Base-by-base conservation (phyloP, 768 basidiomycete genomes). In the Hericium coralloides region DNA sequence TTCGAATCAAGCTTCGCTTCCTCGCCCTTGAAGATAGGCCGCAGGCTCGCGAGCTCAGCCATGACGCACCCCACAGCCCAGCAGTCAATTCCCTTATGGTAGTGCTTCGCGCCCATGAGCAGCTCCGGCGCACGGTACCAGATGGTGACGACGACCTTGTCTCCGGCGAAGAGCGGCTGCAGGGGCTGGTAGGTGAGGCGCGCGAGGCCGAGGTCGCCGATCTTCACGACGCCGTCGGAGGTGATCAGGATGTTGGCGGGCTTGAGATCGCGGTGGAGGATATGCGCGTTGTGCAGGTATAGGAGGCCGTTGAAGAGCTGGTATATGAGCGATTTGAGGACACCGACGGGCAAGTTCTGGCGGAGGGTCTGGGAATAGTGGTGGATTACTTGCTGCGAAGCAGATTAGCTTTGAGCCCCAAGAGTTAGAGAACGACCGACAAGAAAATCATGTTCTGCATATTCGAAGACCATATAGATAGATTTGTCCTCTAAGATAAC, bases 391-490 rank as follows among this genome's bases (percentile, higher is more conserved):
- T 99, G 97, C 92, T 98, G 49, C 17, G 45, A 17, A 38, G n/a
- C 22, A 18, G 20, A 38, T 52, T 50, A 54, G 41, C 18, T 25
- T 18, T 23, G 50, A 31, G 8, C 10, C 31, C 31, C 31, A 23
- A 22, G 6, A 31, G 4, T 9, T 45, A 22, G 49, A 25, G 23
- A 14, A 22, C 23, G 14, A 73, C 90, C 58, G 59, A 93, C 95
- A 50, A 98, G 79, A 67, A 98, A 98, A 71, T 99, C 97, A 66
- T 99, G 97, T 66, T 98, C 97, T 6, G 95, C 95, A 64, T 97
- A 99, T 64, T 98, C 95, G 63, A 99, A 98, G 14, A 98, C 94
- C 92, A 99, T 98, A 69, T 94, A 97, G 60, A 99, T 98, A 1
- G 92, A 93, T 70, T 98, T 98, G 62, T 98, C 97, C 68, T 99